A percentile compares a stretch with the other conserved stretches of the same genome.
phyloP scores from a whole-genome alignment of 2,329 filamentous ascomycete species.

The Hirsutella minnesotensis region DNA sequence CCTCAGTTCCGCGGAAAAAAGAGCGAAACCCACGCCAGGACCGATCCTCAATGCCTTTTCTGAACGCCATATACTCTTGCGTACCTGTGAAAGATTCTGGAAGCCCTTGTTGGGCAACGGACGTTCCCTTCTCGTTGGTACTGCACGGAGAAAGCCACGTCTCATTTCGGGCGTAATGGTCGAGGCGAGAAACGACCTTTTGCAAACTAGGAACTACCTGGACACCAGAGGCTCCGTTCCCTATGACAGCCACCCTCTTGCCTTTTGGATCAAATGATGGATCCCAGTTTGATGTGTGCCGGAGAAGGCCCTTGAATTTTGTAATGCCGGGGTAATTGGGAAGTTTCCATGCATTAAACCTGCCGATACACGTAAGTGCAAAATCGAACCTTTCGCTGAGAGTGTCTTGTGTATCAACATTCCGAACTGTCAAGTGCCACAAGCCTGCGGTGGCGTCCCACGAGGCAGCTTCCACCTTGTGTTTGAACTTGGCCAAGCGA shows the following conservation, averaged over 20 bases:
- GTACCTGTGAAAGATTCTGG: slow-evolving; percentile 41
- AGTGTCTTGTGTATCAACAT: slow-evolving; percentile 24
- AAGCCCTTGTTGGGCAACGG: slow-evolving; percentile 18
- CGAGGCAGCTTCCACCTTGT: slow-evolving; percentile 38
- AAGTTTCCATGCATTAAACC: slow-evolving; percentile 54
- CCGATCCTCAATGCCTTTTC: slow-evolving; percentile 44
- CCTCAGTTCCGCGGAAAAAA: slow-evolving; percentile 40
- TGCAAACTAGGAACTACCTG: slow-evolving; percentile 44
- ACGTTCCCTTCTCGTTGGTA: too few species aligned
- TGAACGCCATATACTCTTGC: slow-evolving; percentile 45
- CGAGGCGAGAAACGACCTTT: slow-evolving; percentile 34
- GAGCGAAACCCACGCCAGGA: slow-evolving; percentile 49
- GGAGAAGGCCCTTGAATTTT: slow-evolving; percentile 40
- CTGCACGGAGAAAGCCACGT: slow-evolving; percentile 56
- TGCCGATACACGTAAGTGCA: slow-evolving; percentile 50
- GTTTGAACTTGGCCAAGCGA: slow-evolving; percentile 40
- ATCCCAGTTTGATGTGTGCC: slow-evolving; percentile 52
- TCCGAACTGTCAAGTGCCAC: slow-evolving; percentile 42
- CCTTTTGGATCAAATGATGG: slow-evolving; percentile 32
- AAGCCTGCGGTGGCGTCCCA: slow-evolving; percentile 41
- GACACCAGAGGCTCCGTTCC: slow-evolving; percentile 51
- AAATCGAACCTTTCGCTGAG: slow-evolving; percentile 43
- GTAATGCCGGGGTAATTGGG: slow-evolving; percentile 48
- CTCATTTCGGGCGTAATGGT: slow-evolving; percentile 52
- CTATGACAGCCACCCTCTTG: slow-evolving; percentile 46